Evolutionary conservation across 2,329 filamentous ascomycete genomes (phyloP).

Genomic region (Hymenoscyphus fructigenus): DNA sequence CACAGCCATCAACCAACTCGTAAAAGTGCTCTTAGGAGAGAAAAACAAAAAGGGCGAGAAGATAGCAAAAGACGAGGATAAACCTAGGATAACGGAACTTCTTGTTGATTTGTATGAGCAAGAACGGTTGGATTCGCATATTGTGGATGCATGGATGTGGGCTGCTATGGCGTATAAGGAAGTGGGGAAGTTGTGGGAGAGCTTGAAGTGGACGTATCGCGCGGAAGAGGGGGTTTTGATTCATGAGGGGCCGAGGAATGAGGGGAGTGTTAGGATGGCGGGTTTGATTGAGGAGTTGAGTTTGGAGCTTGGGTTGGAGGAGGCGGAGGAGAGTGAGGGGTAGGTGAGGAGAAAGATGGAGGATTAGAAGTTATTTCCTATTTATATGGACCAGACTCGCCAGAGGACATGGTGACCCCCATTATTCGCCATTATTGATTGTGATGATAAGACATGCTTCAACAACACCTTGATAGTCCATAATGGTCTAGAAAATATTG

Average conservation of each 20-base stretch:
- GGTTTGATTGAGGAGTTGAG: conserved; percentile 9
- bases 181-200: conserved; percentile 28
- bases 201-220: conserved; percentile 13
- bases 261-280: conserved; percentile 6
- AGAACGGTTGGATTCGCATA: conserved; percentile 35
- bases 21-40: conserved; percentile 25
- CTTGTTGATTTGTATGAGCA: conserved; percentile 40
- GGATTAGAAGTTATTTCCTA: too few relatives aligned
- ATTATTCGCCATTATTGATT: too few relatives aligned
- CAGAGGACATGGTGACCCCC: too few relatives aligned
- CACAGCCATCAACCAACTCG: conserved; percentile 28
- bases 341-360: too few relatives aligned
- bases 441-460: too few relatives aligned
- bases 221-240: conserved; percentile 15
- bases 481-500: too few relatives aligned
- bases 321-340: conserved; percentile 3
- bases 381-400: too few relatives aligned
- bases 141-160: conserved; percentile 39
- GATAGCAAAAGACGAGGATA: conserved; percentile 14
- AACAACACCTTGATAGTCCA: too few relatives aligned
- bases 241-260: conserved; percentile 15
- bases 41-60: conserved; percentile 17
- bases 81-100: conserved; percentile 34
- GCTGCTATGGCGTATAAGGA: conserved; percentile 40
- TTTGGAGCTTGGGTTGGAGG: conserved; percentile 8